A percentile compares a stretch with the other conserved stretches of the same genome.
phyloP scores from a whole-genome alignment of 495 filamentous ascomycete genomes.

The Penicillium goetzii region DNA sequence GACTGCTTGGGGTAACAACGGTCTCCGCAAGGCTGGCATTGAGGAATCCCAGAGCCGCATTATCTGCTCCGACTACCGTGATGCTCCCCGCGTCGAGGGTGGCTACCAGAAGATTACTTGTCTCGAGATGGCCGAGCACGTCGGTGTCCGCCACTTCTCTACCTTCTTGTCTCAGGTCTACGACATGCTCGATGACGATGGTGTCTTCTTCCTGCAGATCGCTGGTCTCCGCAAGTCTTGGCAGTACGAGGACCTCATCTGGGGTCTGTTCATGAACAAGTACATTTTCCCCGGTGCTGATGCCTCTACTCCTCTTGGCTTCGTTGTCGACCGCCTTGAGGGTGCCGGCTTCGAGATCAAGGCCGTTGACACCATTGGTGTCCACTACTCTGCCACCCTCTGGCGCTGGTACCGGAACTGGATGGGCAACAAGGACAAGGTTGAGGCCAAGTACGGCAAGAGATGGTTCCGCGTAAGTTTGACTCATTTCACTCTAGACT shows the following conservation, averaged over 20 bases:
- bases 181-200: constrained; percentile 72
- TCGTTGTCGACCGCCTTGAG: constrained; percentile 66
- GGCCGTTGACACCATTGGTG: constrained; percentile 81
- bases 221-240: constrained; percentile 69
- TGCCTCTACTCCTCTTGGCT: constrained; percentile 67
- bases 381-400: constrained; percentile 95
- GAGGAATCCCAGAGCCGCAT: constrained; percentile 66
- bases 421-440: constrained; percentile 94
- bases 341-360: constrained; percentile 66
- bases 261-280: constrained; percentile 80
- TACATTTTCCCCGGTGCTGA: constrained; percentile 75
- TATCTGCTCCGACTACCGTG: constrained; percentile 70
- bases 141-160: constrained; percentile 66
- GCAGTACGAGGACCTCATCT: constrained; percentile 76
- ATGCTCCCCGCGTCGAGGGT: constrained; percentile 62
- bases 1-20: constrained; percentile 72
- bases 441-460: constrained; percentile 92
- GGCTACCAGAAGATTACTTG: constrained; percentile 73
- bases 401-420: constrained; percentile 99
- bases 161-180: constrained; percentile 66
- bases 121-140: constrained; percentile 79
- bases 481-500: not conserved
- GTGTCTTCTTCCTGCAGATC: constrained; percentile 73
- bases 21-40: constrained; percentile 61
- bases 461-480: constrained; percentile 90